Conservation (phyloP, 306 rosid species). For the Ziziphus jujuba region DNA sequence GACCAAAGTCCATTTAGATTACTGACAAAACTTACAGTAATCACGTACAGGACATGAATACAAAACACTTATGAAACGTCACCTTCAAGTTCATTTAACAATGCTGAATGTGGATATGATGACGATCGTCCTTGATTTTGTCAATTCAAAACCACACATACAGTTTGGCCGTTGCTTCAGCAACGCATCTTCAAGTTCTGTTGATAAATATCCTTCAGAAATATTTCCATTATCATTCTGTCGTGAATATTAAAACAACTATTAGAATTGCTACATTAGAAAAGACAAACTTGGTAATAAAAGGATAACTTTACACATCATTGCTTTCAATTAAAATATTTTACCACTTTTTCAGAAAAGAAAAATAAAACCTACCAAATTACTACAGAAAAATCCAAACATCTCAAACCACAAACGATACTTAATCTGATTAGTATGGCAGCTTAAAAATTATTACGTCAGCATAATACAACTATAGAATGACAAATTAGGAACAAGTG, state of each 20-base stretch:
- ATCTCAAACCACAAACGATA: neutral
- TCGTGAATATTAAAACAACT: constrained; percentile 24
- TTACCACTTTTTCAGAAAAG: neutral
- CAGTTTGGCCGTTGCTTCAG: constrained; percentile 46
- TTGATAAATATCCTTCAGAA: constrained; percentile 44
- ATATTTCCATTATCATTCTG: constrained; percentile 51
- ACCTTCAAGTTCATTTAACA: constrained; percentile 91
- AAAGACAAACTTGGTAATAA: neutral
- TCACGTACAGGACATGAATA: neutral
- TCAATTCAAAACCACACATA: constrained; percentile 53
- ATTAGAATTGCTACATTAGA: too few relatives aligned
- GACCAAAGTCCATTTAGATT: too few relatives aligned
- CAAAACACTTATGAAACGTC: neutral
- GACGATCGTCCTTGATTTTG: constrained; percentile 52
- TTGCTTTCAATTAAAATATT: too few relatives aligned
- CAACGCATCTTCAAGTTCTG: constrained; percentile 70
- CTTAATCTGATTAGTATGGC: neutral
- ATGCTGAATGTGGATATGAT: constrained; percentile 55
- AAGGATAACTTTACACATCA: too few relatives aligned
- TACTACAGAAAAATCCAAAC: neutral
- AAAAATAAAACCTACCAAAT: neutral
- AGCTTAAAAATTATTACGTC: too few relatives aligned
- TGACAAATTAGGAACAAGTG: neutral
- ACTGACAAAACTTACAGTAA: neutral
- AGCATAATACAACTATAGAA: neutral